Conservation (phyloP, 2,329 filamentous ascomycete species). For the Neopestalotiopsis clavispora region DNA sequence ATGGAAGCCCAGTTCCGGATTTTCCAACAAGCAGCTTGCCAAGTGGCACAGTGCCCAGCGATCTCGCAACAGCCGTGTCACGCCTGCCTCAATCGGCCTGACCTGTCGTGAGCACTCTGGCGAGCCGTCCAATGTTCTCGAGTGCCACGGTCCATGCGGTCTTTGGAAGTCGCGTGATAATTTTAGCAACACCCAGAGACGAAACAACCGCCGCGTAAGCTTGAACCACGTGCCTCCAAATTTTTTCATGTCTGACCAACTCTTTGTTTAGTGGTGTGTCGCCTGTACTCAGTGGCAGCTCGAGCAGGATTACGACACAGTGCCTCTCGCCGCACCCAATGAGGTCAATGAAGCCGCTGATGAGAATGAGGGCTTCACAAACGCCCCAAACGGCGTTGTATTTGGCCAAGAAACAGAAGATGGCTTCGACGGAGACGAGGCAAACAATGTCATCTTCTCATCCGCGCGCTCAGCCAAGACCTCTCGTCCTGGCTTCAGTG, state of each 20-base stretch:
- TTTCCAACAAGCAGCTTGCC: conserved; percentile 35
- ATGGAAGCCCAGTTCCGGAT: conserved; percentile 32
- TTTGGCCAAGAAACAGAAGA: not conserved
- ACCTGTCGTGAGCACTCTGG: conserved; percentile 34
- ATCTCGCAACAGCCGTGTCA: conserved; percentile 21
- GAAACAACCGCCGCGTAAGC: conserved; percentile 25
- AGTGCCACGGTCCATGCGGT: conserved; percentile 39
- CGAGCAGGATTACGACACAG: conserved; percentile 28
- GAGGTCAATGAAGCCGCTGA: conserved; percentile 7
- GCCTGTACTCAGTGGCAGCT: conserved; percentile 39
- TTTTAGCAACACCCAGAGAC: conserved; percentile 40
- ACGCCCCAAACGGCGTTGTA: not conserved
- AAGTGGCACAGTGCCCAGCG: conserved; percentile 28
- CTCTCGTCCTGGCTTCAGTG: not conserved
- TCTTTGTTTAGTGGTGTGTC: conserved; percentile 37
- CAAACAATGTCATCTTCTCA: not conserved
- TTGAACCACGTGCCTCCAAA: too few species aligned
- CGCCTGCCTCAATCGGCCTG: conserved; percentile 29
- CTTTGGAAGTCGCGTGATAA: conserved; percentile 26
- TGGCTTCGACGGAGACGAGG: conserved; percentile 7
- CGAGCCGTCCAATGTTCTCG: conserved; percentile 22
- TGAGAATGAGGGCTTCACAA: conserved; percentile 12
- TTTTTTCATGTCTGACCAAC: conserved; percentile 12
- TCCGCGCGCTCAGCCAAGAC: conserved; percentile 15
- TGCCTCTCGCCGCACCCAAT: conserved; percentile 29